phyloP scores from a whole-genome alignment of 2,329 filamentous ascomycete genomes.

The Cordyceps cateniannulata region DNA sequence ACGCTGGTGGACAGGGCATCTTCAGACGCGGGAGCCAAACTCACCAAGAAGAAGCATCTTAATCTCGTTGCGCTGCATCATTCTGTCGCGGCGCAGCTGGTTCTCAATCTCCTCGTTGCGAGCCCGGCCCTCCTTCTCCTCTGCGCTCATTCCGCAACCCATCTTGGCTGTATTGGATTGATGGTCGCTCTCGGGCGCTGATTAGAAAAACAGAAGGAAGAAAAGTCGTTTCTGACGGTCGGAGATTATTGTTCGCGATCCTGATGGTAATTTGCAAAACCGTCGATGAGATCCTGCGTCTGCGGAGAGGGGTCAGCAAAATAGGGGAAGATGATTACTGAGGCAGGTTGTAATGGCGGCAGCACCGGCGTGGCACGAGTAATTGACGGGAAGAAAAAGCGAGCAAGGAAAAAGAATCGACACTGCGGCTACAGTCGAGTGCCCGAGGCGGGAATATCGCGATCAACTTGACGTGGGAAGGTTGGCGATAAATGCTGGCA shows the following conservation, averaged over 20 bases:
- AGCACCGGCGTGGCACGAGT: slow-evolving; percentile 1
- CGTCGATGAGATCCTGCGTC: slow-evolving; percentile 6
- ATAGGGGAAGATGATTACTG: slow-evolving; percentile 13
- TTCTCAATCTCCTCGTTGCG: slow-evolving; percentile 99
- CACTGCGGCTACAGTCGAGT: background rate
- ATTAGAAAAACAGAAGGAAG: background rate
- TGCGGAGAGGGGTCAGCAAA: slow-evolving; percentile 12
- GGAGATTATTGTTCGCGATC: background rate
- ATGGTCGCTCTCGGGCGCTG: slow-evolving; percentile 14
- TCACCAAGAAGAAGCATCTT: slow-evolving; percentile 98
- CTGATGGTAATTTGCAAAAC: background rate
- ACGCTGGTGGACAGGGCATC: background rate
- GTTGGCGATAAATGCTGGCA: background rate
- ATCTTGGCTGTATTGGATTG: slow-evolving; percentile 56
- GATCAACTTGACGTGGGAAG: background rate
- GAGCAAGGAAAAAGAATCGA: background rate
- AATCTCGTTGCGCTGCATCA: slow-evolving; percentile 99
- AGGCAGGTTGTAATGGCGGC: background rate
- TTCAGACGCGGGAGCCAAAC: slow-evolving; percentile 10
- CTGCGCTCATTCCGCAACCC: slow-evolving; percentile 99
- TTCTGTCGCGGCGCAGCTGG: slow-evolving; percentile 95
- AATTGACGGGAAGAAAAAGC: background rate
- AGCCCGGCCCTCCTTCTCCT: slow-evolving; percentile 99
- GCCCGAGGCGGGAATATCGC: background rate
- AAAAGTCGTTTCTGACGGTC: slow-evolving; percentile 11